Evolutionary conservation across 352 stramenopile species (phyloP).

Genomic region (Phytopythium chamaehyphon): DNA sequence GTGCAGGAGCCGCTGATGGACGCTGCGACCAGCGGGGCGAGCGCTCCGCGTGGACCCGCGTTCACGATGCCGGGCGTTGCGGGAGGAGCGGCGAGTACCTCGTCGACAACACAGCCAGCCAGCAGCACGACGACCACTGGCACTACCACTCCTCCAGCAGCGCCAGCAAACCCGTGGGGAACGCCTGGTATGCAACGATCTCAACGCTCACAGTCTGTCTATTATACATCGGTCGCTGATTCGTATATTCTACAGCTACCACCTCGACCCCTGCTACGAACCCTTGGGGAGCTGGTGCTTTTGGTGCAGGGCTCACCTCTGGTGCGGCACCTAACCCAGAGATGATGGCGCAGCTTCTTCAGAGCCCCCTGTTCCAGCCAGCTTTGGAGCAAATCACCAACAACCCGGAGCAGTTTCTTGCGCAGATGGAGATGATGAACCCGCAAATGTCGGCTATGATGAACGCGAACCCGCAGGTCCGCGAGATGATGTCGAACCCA

Average conservation of each 20-base stretch:
- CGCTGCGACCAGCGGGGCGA: constrained; percentile 54
- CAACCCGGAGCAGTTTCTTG: constrained; percentile 76
- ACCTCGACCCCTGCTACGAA: constrained; percentile 40
- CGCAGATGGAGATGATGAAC: constrained; percentile 88
- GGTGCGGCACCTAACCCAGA: constrained; percentile 47
- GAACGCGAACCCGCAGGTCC: constrained; percentile 85
- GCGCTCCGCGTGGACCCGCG: constrained; percentile 42
- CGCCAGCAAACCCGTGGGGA: constrained; percentile 60
- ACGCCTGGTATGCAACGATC: constrained; percentile 6
- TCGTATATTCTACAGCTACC: constrained; percentile 10
- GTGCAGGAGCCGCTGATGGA: constrained; percentile 97
- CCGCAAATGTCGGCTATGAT: constrained; percentile 86
- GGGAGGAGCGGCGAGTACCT: constrained; percentile 25
- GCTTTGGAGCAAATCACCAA: constrained; percentile 78
- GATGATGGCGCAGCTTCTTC: constrained; percentile 81
- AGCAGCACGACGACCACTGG: constrained; percentile 16
- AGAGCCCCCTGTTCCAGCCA: constrained; percentile 85
- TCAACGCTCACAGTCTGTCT: background rate
- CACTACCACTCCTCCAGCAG: constrained; percentile 7
- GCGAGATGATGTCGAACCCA: constrained; percentile 88
- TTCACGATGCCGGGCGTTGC: constrained; percentile 85
- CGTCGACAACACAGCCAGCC: constrained; percentile 17
- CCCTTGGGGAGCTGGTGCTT: constrained; percentile 44
- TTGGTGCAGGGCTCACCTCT: constrained; percentile 21
- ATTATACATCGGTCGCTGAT: background rate